Conservation (phyloP, 352 stramenopile species). For the Phytophthora foliorum region DNA sequence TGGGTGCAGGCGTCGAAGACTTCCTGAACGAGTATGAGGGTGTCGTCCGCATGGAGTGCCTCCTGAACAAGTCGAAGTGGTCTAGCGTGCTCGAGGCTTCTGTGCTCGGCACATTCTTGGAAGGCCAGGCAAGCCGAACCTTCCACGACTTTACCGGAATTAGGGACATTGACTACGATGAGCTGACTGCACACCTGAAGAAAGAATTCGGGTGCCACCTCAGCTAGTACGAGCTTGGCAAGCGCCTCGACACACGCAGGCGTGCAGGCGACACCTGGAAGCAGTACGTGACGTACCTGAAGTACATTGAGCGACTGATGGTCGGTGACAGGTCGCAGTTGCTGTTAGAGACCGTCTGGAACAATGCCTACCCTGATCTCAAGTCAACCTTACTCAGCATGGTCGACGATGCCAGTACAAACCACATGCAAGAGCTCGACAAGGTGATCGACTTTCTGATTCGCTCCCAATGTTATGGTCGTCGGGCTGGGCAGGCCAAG, state of each 20-base stretch:
- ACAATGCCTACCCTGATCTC: conserved; percentile 12
- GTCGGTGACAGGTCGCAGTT: conserved; percentile 11
- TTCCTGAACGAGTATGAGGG: conserved; percentile 13
- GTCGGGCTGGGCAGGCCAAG: neutral
- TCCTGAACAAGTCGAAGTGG: conserved; percentile 10
- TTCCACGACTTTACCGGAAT: conserved; percentile 5
- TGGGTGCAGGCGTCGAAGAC: conserved; percentile 3
- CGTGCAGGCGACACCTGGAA: conserved; percentile 11
- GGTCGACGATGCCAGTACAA: neutral
- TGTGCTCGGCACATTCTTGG: conserved; percentile 11
- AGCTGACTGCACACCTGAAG: conserved; percentile 4
- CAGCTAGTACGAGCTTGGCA: conserved; percentile 14
- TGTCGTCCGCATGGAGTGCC: conserved; percentile 8
- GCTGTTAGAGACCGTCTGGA: conserved; percentile 14
- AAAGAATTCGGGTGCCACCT: conserved; percentile 20
- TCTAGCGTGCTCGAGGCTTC: conserved; percentile 8
- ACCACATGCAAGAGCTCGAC: conserved; percentile 10
- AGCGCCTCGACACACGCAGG: conserved; percentile 10
- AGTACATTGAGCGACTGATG: conserved; percentile 18
- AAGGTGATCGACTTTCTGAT: conserved; percentile 11
- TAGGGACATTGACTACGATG: conserved; percentile 7
- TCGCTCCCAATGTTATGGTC: neutral
- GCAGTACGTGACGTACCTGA: conserved; percentile 16
- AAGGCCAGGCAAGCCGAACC: neutral
- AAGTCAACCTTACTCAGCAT: conserved; percentile 18